Base-by-base conservation (phyloP, 2,329 filamentous ascomycete species). In the Ceratocystis destructans region DNA sequence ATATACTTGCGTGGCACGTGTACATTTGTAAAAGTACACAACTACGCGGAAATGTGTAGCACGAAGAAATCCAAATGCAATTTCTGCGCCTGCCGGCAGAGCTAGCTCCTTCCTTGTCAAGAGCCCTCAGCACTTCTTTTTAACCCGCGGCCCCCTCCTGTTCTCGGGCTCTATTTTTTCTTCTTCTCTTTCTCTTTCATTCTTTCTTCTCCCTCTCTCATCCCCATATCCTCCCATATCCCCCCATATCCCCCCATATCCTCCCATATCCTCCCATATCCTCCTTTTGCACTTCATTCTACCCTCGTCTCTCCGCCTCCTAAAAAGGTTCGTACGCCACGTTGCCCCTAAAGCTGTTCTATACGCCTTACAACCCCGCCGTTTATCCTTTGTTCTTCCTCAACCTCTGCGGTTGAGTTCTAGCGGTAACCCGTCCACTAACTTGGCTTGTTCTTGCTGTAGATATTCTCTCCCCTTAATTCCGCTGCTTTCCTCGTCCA, bases 91-190 rank as follows among this genome's bases (percentile, higher is more conserved):
- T 64, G 61, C 44, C 64, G 64, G 64, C 41, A 65, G 37, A 64
- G 63, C 50, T 55, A 65, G 64, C 53, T 65, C 64, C 64, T 65
- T 65, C 64, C 50, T 22, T 65, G 55, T 59, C 45, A 25, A 62
- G 61, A 31, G 22, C 45, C 61, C n/a, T 50, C 25, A 28, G 44
- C 64, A 65, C 64, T 65, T 57, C 64, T 59, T 65, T 65, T 46
- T 65, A 59, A 45, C 17, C 28, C 44, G 65, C 68, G 67, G 66
- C 33, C 68, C 68, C 70, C 71, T 70, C 70, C 69, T 73, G 69
- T 70, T 71, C 67, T 70, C 69, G 65, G 69, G 71, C 71, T 71
- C 71, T 71, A 71, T 70, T 73, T 71, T 70, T 68, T 71, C 70
- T 67, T 67, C 66, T 70, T 70, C 70, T 37, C 12, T 69, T 41